Evolutionary conservation across 495 filamentous ascomycete species (phyloP), one percentile per base, ranked within the genome.

Genomic region (Aspergillus nanangensis): DNA sequence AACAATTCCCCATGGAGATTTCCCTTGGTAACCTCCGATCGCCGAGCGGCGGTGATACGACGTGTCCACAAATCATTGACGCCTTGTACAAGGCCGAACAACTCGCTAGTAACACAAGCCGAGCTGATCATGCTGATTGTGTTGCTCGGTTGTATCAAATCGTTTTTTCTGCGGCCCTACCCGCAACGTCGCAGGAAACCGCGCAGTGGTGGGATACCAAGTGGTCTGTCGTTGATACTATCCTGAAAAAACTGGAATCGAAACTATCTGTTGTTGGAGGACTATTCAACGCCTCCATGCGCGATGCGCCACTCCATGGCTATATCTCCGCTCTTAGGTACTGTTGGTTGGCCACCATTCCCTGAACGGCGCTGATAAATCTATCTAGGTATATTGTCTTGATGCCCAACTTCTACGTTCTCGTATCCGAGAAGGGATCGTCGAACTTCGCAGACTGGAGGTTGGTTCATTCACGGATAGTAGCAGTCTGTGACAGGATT

Each of bases 111-210:
- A 72, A 69, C 25, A 91, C 86, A 17, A 89, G 86, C 15, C 77
- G 90, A 23, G 90, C 89, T 23, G 88, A 94, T 53, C 86, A 91
- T 60, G 87, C 87, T 5, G 90, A 96, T 60, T 88, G 89, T 9
- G 81, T 88, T 44, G 89, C 87, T 37, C 79, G 87, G 49, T 66
- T 78, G 3, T 71, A 71, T 37, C 75, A 56, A 65, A 69, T 59
- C 58, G 71, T 60, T 41, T 89, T 56, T 48, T 80, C 37, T 69
- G 67, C 56, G 54, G 67, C 56, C 59, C 33, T 47, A 9, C 22
- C 43, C 7, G 38, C 33, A 14, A 22, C 41, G 11, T 41, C 52
- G 18, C 32, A 38, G 32, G 29, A 38, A 9, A 33, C 43, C 29
- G 24, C 48, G 57, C 18, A 53, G 44, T 66, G 68, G 62, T 61